Evolutionary conservation across 164 flowering plant genomes (phyloP).

Genomic region (Vitis labrusca): DNA sequence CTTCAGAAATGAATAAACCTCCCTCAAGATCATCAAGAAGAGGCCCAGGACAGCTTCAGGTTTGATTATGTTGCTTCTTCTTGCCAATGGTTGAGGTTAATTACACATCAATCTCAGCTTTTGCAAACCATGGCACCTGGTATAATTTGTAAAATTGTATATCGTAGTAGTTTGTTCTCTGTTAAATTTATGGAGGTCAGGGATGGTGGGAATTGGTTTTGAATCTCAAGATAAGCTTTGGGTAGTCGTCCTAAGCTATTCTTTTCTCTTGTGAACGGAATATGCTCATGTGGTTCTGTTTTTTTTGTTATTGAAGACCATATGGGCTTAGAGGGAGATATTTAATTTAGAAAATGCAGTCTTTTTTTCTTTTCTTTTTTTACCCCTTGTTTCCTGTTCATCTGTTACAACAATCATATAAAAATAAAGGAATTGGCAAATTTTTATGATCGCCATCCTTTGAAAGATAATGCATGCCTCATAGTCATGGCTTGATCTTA

Average conservation of each 20-base stretch:
- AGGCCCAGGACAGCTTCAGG: slow-evolving; percentile 53
- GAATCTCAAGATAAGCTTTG: slow-evolving; percentile 22
- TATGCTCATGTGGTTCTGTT: slow-evolving; percentile 51
- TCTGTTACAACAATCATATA: slow-evolving; percentile 13
- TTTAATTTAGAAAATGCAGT: slow-evolving; percentile 23
- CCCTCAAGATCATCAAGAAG: slow-evolving; percentile 63
- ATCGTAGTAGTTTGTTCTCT: slow-evolving; percentile 36
- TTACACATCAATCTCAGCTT: slow-evolving; percentile 10
- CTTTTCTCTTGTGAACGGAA: slow-evolving; percentile 16
- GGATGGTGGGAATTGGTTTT: slow-evolving; percentile 19
- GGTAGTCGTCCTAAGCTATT: slow-evolving; percentile 29
- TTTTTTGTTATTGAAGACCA: slow-evolving; percentile 45
- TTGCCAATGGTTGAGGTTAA: slow-evolving; percentile 2
- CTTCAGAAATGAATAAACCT: slow-evolving; percentile 40
- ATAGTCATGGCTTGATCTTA: no score
- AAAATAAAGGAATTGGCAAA: slow-evolving; percentile 11
- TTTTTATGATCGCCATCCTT: slow-evolving; percentile 13
- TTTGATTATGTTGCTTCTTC: slow-evolving; percentile 22
- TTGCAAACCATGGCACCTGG: slow-evolving; percentile 17
- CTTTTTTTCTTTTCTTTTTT: slow-evolving; percentile 12
- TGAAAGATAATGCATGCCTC: background rate
- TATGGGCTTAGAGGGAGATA: slow-evolving; percentile 33
- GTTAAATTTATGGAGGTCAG: slow-evolving; percentile 14
- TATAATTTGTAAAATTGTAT: slow-evolving; percentile 53
- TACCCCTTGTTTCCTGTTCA: slow-evolving; percentile 10